Evolutionary conservation across 2,329 filamentous ascomycete genomes (phyloP), one percentile per base, ranked within the genome.

Genomic region (Pseudomassariella vexata): DNA sequence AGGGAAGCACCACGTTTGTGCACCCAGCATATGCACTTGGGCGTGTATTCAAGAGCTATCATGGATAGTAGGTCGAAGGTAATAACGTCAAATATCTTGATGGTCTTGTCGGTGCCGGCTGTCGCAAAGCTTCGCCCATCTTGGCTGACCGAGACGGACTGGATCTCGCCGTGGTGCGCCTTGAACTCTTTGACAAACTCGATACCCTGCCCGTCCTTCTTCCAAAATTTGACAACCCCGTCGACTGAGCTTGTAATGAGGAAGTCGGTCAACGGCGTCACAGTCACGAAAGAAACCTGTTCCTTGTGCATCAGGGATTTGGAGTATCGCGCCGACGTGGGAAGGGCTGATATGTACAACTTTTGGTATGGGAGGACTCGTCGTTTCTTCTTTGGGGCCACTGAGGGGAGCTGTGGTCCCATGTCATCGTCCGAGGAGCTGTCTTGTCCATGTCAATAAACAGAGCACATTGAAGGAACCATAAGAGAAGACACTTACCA

Each of bases 201-300:
- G 37, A 98, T 85, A 1, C 86, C 86, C 20, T 85, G 80, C 2
- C 78, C 81, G 42, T 85, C 76, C 65, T 98, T 98, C 66, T 98
- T 98, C 92, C 92, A 98, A 58, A 98, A 98, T 60, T 98, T 98
- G 47, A 96, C 90, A 1, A 90, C 83, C n/a, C 94, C 94, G 54
- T 98, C 92, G 25, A 85, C 65, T 0, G 92, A 96, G 39, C 85
- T 86, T 1, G 92, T 98, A 41, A 98, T 92, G 22, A 98, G 69
- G 54, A 98, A 98, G 47, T 96, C 92, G 38, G 90, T 95, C 38
- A 82, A 67, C 1, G 89, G 89, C 1, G 94, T 95, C 56, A 95
- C 80, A 9, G 82, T 94, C 41, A 86, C 76, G 50, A 89, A 96
- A 36, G 83, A 76, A 30, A 98, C 64, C 62, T 95, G 88, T 46